Base-by-base conservation (phyloP, 164 flowering plant genomes). In the Berberis thunbergii region DNA sequence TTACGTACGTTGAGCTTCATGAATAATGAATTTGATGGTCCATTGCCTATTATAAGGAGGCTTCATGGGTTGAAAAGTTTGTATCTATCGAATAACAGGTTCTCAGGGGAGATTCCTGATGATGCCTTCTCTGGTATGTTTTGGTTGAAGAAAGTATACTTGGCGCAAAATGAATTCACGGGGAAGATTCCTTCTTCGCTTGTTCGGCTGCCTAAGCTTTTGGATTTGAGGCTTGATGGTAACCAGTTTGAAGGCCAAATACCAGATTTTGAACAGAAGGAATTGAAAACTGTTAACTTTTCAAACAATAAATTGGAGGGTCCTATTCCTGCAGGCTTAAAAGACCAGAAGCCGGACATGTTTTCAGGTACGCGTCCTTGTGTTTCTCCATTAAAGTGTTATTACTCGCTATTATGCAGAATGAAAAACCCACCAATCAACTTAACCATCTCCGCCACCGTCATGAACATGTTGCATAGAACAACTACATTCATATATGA, bases 101-200 rank as follows among this genome's bases (percentile, higher is more conserved):
- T 91, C 46, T 77, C 90, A 2, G 99, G 97, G 0, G 85, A 77
- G 26, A 86, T 94, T 1, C 74, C 84, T 0, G 6, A 49, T 0
- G 81, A 78, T 49, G 84, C 9, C 76, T 94, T 94, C 65, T 11
- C 65, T 1, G 41, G 49, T 0, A 80, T 87, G 83, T 58, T 41
- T 4, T 79, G 86, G 1, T 62, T 94, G 59, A 86, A 81, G 82
- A 84, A 84, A 62, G 4, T 91, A 10, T 82, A 85, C 84, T 65
- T 94, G 4, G 44, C 74, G 3, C 42, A 54, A 0, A 94, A 94
- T 73, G 59, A 69, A 1, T 84, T 94, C 65, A 64, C 81, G 0
- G 99, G 99, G 0, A 50, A 59, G 7, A 80, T 94, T n/a, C 99
- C 99, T 0, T 69, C 64, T 0, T 91, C 97, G 0, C 12, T 94